Percentiles rank a stretch among this genome's conserved stretches.
Conservation (phyloP, 345 rosid genomes). For the Cochlearia excelsa region DNA sequence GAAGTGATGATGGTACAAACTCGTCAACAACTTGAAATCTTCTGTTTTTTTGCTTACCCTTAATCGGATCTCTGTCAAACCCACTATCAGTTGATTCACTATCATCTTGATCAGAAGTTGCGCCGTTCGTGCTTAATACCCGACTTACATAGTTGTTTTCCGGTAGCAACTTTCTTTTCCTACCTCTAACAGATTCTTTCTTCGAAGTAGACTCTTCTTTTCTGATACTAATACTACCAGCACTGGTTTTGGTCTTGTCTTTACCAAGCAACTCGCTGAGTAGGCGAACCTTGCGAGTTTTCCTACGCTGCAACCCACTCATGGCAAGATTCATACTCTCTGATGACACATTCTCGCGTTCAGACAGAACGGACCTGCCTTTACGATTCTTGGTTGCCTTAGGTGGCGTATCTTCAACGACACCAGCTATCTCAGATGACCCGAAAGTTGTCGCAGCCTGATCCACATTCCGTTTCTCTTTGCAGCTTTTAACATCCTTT, state of each 20-base stretch:
- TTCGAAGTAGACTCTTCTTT: conserved; percentile 39
- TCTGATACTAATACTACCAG: conserved; percentile 19
- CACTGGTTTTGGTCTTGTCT: conserved; percentile 34
- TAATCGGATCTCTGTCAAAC: conserved; percentile 38
- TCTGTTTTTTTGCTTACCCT: conserved; percentile 53
- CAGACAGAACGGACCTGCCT: conserved; percentile 37
- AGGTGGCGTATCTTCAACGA: conserved; percentile 35
- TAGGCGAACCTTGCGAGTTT: conserved; percentile 62
- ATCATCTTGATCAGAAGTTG: conserved; percentile 36
- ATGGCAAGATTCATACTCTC: conserved; percentile 52
- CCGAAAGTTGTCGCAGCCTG: conserved; percentile 36
- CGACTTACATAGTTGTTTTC: conserved; percentile 34
- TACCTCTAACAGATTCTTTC: conserved; percentile 38
- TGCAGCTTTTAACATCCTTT: conserved; percentile 17
- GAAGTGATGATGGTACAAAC: conserved; percentile 32
- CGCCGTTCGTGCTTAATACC: conserved; percentile 9
- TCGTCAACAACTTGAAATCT: conserved; percentile 41
- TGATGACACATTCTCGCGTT: conserved; percentile 44
- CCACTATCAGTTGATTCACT: conserved; percentile 38
- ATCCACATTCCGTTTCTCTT: conserved; percentile 32
- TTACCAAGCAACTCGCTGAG: conserved; percentile 69
- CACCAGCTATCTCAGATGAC: conserved; percentile 33
- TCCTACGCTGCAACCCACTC: conserved; percentile 55
- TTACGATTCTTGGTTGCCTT: conserved; percentile 32
- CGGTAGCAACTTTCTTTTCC: conserved; percentile 56